A percentile compares a stretch with the other conserved stretches of the same genome.
Conservation (phyloP, 495 filamentous ascomycete genomes). For the Trichoderma virens region DNA sequence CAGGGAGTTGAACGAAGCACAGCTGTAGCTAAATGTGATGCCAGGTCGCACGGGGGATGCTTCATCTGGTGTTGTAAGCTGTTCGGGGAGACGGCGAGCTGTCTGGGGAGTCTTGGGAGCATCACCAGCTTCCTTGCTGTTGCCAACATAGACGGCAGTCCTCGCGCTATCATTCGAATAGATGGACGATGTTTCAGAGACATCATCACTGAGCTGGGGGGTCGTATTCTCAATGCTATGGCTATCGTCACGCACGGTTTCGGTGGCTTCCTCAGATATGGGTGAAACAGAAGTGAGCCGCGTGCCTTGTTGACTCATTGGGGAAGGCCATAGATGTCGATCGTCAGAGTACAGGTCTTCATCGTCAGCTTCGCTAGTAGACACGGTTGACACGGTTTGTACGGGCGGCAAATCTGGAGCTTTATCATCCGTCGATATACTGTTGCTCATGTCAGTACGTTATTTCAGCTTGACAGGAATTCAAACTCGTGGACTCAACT, state of each 20-base stretch:
- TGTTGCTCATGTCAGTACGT: not conserved
- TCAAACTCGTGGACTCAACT: not conserved
- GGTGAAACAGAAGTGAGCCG: not conserved
- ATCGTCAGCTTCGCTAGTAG: not conserved
- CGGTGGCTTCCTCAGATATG: not conserved
- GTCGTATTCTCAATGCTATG: not conserved
- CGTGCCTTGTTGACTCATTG: not conserved
- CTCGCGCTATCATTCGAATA: constrained; percentile 9
- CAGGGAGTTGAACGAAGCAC: not conserved
- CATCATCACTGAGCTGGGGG: not conserved
- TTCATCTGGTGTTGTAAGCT: not conserved
- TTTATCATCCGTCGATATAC: not conserved
- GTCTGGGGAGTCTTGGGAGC: not conserved
- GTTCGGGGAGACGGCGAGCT: not conserved
- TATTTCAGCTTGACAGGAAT: not conserved
- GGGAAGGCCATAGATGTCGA: not conserved
- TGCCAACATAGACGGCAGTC: constrained; percentile 2
- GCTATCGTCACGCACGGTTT: not conserved
- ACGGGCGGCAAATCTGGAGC: not conserved
- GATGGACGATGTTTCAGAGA: not conserved
- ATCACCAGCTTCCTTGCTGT: not conserved
- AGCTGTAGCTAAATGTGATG: not conserved
- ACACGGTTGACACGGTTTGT: not conserved
- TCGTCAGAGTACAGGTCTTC: not conserved
- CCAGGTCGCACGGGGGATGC: not conserved